A percentile compares a stretch with the other conserved stretches of the same genome.
These are phyloP conservation scores for Hippophae gyantsensis DNA, from an alignment of 306 rosid genomes.

Conservation along the genomic window DNA sequence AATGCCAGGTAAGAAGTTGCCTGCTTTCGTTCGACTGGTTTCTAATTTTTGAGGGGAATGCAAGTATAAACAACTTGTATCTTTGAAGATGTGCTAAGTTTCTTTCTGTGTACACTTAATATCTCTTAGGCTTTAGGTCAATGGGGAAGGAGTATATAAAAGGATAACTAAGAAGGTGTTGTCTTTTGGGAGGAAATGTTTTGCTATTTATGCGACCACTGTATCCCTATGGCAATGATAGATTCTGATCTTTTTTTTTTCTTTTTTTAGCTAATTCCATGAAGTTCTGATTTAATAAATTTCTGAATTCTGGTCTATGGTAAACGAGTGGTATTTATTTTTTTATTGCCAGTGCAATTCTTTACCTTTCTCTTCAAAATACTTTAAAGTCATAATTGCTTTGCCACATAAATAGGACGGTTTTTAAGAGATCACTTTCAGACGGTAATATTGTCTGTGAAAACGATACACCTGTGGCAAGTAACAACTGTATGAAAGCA, in stretches of 20 bases:
- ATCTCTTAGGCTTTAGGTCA: no score
- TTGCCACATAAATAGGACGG: slow-evolving; percentile 42
- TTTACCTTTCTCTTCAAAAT: background rate
- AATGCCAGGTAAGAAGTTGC: slow-evolving; percentile 41
- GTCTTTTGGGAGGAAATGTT: no score
- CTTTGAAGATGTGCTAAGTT: background rate
- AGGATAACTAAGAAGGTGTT: no score
- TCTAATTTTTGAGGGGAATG: slow-evolving; percentile 4
- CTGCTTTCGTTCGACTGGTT: slow-evolving; percentile 9
- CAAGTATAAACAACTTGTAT: background rate
- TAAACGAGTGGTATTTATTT: background rate
- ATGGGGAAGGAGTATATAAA: no score
- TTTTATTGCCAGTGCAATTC: no score
- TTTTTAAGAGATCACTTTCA: slow-evolving; percentile 74
- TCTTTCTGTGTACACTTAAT: background rate
- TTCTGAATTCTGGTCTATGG: no score
- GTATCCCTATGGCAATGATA: no score
- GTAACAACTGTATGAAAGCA: slow-evolving; percentile 23
- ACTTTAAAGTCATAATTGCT: background rate
- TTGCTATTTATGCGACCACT: no score
- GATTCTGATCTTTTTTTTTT: no score
- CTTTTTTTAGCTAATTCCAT: no score
- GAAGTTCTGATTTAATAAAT: no score
- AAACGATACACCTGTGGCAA: slow-evolving; percentile 34
- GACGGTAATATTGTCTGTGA: slow-evolving; percentile 61